Conservation (phyloP, 352 stramenopile species). For the Phytophthora pistaciae region DNA sequence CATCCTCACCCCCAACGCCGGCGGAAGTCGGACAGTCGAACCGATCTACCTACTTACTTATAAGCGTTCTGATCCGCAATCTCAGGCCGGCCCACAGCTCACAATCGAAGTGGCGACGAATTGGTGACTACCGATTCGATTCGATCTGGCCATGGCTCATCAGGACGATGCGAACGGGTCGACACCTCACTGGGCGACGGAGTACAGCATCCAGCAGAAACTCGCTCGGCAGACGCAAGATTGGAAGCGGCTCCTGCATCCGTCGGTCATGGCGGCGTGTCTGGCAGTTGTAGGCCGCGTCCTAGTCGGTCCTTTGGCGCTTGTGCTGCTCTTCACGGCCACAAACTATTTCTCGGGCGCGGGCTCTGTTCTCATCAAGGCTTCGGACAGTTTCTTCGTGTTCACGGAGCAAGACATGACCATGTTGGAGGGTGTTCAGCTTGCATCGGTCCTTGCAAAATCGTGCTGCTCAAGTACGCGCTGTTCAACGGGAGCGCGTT, state of each 20-base stretch:
- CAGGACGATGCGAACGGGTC: not conserved
- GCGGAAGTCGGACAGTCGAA: too few species aligned
- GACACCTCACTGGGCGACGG: not conserved
- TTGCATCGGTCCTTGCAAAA: constrained; percentile 24
- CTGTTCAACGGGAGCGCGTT: constrained; percentile 20
- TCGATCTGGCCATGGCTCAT: not conserved
- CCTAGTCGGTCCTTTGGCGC: not conserved
- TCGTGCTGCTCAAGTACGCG: constrained; percentile 26
- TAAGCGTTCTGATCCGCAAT: too few species aligned
- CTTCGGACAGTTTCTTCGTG: constrained; percentile 4
- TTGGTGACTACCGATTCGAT: not conserved
- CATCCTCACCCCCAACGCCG: not conserved
- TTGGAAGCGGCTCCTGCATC: not conserved
- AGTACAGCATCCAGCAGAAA: not conserved
- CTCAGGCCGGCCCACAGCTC: too few species aligned
- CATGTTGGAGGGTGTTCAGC: constrained; percentile 14
- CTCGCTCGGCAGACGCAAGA: not conserved
- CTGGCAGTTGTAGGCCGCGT: not conserved
- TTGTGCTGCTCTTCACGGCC: not conserved
- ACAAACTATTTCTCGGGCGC: not conserved
- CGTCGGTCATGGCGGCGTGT: not conserved
- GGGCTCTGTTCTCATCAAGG: not conserved
- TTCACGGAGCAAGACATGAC: constrained; percentile 25
- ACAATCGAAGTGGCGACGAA: not conserved
- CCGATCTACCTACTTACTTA: too few species aligned